These are phyloP conservation scores for Bryopsis sp. DNA, from an alignment of 139 green algal genomes.

Conservation along the genomic window DNA sequence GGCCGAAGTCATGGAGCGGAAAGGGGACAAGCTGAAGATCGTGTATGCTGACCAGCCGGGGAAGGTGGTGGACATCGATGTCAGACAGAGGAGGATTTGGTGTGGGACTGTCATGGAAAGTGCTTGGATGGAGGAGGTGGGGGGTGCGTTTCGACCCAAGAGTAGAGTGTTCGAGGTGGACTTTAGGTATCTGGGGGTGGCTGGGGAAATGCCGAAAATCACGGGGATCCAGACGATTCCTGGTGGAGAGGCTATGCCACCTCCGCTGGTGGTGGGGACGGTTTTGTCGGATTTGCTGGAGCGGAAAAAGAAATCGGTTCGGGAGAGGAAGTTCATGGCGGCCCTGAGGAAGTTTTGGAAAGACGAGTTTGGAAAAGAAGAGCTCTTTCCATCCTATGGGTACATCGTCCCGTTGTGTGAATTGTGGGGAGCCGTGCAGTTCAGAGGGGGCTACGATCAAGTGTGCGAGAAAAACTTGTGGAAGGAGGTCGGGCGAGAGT, in stretches of 20 bases:
- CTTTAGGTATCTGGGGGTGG: neutral
- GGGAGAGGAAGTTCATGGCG: neutral
- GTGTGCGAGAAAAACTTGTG: neutral
- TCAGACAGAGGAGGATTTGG: neutral
- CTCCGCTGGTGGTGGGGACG: neutral
- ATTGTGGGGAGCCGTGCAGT: neutral
- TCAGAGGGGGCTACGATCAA: neutral
- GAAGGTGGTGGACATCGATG: neutral
- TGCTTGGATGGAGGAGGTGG: neutral
- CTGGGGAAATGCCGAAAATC: neutral
- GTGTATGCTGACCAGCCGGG: neutral
- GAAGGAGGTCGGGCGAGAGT: neutral
- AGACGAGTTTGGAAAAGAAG: neutral
- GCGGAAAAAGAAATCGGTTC: neutral
- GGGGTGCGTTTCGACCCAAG: neutral
- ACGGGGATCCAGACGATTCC: neutral
- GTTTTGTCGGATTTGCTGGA: neutral
- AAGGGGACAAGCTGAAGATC: neutral
- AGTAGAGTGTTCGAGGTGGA: conserved; percentile 14
- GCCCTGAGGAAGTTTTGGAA: conserved; percentile 8
- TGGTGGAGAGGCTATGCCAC: neutral
- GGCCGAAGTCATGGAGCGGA: neutral
- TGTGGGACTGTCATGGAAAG: neutral
- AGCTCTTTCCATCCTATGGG: neutral
- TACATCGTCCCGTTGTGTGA: conserved; percentile 3